Conservation (phyloP, 352 stramenopile genomes). For the Phytopythium delawarense region DNA sequence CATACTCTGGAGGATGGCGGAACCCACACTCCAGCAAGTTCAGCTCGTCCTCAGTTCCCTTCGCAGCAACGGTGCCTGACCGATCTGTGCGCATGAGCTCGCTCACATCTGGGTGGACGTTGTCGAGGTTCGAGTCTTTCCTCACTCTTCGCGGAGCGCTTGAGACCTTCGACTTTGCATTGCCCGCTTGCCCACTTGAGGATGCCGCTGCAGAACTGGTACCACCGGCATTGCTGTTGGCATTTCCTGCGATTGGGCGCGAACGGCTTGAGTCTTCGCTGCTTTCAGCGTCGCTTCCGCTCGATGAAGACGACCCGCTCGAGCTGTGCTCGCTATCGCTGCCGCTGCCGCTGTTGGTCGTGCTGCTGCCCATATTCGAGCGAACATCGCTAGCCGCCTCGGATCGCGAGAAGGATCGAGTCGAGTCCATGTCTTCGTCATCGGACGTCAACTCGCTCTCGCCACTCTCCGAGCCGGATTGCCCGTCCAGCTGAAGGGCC, state of each 20-base stretch:
- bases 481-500: conserved; percentile 43
- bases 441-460: conserved; percentile 47
- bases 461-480: conserved; percentile 54
- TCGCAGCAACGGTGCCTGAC: conserved; percentile 33
- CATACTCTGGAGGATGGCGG: conserved; percentile 58
- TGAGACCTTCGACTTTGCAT: background rate
- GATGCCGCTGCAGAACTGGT: background rate
- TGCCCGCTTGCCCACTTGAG: background rate
- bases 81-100: conserved; percentile 78
- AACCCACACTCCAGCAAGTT: conserved; percentile 82
- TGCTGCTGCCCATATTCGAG: conserved; percentile 43
- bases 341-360: conserved; percentile 39
- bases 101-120: conserved; percentile 40
- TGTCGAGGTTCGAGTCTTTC: conserved; percentile 15
- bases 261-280: conserved; percentile 9
- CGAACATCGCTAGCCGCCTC: conserved; percentile 29
- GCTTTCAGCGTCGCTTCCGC: conserved; percentile 27
- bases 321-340: conserved; percentile 43
- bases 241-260: background rate
- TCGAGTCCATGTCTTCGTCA: conserved; percentile 41
- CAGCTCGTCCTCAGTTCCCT: conserved; percentile 58
- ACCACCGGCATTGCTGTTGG: background rate
- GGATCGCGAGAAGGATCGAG: conserved; percentile 27
- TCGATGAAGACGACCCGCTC: conserved; percentile 30
- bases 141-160: background rate